phyloP scores from a whole-genome alignment of 768 basidiomycete species.

The Tricholoma hemisulphureum region DNA sequence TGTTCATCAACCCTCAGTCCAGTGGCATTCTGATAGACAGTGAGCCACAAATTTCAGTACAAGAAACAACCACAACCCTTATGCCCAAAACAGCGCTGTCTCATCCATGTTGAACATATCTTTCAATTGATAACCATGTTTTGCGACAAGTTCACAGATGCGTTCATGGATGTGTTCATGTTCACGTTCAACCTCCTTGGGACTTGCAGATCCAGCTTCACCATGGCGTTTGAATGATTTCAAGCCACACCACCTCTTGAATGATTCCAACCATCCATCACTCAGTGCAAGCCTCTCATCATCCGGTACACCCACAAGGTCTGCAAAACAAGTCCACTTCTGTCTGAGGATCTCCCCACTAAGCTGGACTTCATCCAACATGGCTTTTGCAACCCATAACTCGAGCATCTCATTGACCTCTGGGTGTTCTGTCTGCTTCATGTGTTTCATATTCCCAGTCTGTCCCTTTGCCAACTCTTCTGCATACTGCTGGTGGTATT shows the following conservation, averaged over 20 bases:
- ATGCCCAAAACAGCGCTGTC: constrained; percentile 21
- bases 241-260: constrained; percentile 27
- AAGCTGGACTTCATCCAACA: constrained; percentile 27
- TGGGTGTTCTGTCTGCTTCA: constrained; percentile 6
- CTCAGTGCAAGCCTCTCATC: constrained; percentile 35
- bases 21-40: constrained; percentile 26
- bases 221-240: constrained; percentile 5
- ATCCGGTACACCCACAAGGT: constrained; percentile 27
- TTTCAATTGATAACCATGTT: neutral
- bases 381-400: constrained; percentile 20
- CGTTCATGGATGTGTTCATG: neutral
- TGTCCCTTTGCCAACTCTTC: neutral
- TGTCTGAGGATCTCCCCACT: constrained; percentile 33
- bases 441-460: neutral
- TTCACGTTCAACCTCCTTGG: neutral
- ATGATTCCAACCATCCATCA: constrained; percentile 31
- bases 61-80: constrained; percentile 2
- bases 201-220: neutral
- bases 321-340: constrained; percentile 36
- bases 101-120: too few species aligned
- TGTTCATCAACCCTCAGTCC: constrained; percentile 28
- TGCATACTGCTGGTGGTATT: constrained; percentile 16
- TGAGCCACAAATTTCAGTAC: neutral
- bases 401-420: constrained; percentile 12
- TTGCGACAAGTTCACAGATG: neutral